These are phyloP conservation scores for Microglena sp. DNA, from an alignment of 139 green algal species.

Conservation along the genomic window DNA sequence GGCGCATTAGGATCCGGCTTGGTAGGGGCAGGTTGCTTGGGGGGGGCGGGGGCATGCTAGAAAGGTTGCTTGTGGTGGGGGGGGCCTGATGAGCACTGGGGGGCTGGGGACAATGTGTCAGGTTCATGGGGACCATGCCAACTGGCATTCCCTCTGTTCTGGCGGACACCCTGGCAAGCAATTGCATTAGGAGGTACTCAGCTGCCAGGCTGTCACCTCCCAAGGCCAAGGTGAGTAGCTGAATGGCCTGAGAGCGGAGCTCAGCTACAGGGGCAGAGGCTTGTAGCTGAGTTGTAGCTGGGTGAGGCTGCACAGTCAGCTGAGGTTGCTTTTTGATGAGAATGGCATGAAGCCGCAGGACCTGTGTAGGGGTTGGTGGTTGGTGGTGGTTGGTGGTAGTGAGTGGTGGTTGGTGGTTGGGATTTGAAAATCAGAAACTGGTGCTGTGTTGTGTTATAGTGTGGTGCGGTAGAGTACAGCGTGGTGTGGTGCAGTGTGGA, in stretches of 20 bases:
- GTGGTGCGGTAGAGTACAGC: too few species aligned
- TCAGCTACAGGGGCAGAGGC: too few species aligned
- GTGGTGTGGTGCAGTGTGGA: too few species aligned
- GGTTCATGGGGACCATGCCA: conserved; percentile 23
- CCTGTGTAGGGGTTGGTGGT: too few species aligned
- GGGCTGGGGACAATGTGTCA: conserved; percentile 17
- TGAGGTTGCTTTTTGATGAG: too few species aligned
- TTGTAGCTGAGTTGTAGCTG: too few species aligned
- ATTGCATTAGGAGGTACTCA: conserved; percentile 62
- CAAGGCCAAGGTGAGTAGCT: conserved; percentile 36
- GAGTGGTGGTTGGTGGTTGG: too few species aligned
- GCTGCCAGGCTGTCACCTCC: conserved; percentile 60
- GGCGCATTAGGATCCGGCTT: not conserved
- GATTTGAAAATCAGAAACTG: too few species aligned
- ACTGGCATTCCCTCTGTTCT: not conserved
- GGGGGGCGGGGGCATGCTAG: not conserved
- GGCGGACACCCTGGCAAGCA: conserved; percentile 27
- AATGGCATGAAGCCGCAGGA: too few species aligned
- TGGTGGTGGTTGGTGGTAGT: too few species aligned
- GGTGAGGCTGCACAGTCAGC: too few species aligned
- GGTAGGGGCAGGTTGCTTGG: not conserved
- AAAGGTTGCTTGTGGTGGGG: not conserved
- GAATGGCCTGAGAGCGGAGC: conserved; percentile 17
- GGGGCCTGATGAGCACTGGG: not conserved
- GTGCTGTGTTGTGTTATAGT: too few species aligned